phyloP scores from a whole-genome alignment of 2,329 filamentous ascomycete genomes.

The Emmonsiellopsis sp. region DNA sequence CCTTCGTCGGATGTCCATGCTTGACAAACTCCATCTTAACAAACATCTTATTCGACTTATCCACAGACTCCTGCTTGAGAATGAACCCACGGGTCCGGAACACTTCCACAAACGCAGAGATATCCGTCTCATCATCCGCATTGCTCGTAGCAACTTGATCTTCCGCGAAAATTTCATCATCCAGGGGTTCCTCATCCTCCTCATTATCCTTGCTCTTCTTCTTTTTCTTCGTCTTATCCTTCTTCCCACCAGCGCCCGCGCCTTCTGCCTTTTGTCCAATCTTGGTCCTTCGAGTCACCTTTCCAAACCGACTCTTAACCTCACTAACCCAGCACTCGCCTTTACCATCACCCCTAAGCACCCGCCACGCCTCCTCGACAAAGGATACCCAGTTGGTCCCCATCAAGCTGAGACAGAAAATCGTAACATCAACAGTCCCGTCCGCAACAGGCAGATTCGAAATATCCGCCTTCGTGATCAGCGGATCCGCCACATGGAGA shows the following conservation, averaged over 20 bases:
- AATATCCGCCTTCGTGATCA: slow-evolving; percentile 84
- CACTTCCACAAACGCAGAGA: slow-evolving; percentile 76
- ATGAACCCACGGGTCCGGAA: slow-evolving; percentile 73
- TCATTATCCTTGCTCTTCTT: slow-evolving; percentile 39
- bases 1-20: slow-evolving; percentile 60
- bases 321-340: slow-evolving; percentile 93
- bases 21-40: slow-evolving; percentile 95
- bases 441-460: slow-evolving; percentile 68
- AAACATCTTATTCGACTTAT: slow-evolving; percentile 95
- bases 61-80: slow-evolving; percentile 63
- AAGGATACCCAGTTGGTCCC: slow-evolving; percentile 98
- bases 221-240: slow-evolving; percentile 26
- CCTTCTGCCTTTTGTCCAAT: slow-evolving; percentile 33
- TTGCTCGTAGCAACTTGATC: slow-evolving; percentile 58
- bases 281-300: slow-evolving; percentile 39
- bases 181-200: slow-evolving; percentile 42
- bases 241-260: slow-evolving; percentile 39
- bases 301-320: slow-evolving; percentile 85
- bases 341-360: slow-evolving; percentile 73
- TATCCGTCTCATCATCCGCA: slow-evolving; percentile 67
- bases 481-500: slow-evolving; percentile 63
- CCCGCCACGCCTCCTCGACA: slow-evolving; percentile 86
- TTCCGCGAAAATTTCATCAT: slow-evolving; percentile 46
- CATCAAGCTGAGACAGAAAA: slow-evolving; percentile 97
- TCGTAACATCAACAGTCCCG: slow-evolving; percentile 69